Evolutionary conservation across 2,329 filamentous ascomycete species (phyloP).

Genomic region (Camptophora hylomeconis): DNA sequence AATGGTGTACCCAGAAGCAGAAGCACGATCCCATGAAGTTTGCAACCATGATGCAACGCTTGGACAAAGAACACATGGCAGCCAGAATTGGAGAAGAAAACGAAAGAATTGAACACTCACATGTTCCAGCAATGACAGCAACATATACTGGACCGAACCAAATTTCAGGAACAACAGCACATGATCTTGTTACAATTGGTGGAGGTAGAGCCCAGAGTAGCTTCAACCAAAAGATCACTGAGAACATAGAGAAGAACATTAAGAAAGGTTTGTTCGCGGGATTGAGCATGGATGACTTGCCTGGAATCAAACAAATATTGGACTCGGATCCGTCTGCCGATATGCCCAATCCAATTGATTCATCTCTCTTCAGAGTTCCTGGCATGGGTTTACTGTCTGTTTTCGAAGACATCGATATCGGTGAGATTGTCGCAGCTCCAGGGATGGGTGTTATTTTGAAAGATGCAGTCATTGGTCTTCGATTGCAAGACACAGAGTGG

Average conservation of each 20-base stretch:
- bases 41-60: not conserved
- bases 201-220: not conserved
- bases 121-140: conserved; percentile 3
- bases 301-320: conserved; percentile 4
- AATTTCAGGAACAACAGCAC: conserved; percentile 2
- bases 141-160: not conserved
- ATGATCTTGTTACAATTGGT: conserved; percentile 2
- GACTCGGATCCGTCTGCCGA: conserved; percentile 2
- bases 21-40: not conserved
- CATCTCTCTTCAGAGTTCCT: not conserved
- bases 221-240: conserved; percentile 1
- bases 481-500: conserved; percentile 2
- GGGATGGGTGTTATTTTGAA: conserved; percentile 3
- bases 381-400: conserved; percentile 1
- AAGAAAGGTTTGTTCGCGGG: not conserved
- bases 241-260: conserved; percentile 2
- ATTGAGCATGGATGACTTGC: conserved; percentile 1
- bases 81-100: conserved; percentile 1
- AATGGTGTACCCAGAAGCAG: conserved; percentile 2
- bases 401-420: conserved; percentile 4
- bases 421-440: conserved; percentile 2
- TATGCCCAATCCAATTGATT: conserved; percentile 2
- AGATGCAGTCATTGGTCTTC: conserved; percentile 2
- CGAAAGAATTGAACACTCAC: conserved; percentile 1
- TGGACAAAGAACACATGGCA: conserved; percentile 1